These are phyloP conservation scores for Aspergillus nanangensis DNA, from an alignment of 495 filamentous ascomycete species.

Conservation along the genomic window DNA sequence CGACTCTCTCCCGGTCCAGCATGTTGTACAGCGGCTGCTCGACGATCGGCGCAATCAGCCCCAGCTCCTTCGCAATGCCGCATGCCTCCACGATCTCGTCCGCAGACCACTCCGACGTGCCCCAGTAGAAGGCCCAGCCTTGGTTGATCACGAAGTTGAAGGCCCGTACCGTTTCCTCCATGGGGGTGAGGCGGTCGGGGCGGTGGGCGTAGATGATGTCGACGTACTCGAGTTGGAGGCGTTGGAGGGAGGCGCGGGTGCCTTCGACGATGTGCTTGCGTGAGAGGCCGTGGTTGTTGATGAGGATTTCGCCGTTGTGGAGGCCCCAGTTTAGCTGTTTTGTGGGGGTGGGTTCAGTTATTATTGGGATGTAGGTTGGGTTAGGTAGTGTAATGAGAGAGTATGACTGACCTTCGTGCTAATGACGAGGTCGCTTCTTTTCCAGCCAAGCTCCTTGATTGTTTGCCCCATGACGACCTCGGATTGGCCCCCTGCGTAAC, in stretches of 20 bases:
- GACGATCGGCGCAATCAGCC: constrained; percentile 74
- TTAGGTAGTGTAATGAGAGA: too few species aligned
- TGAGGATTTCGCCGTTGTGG: constrained; percentile 55
- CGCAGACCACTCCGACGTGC: constrained; percentile 82
- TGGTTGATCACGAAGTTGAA: constrained; percentile 78
- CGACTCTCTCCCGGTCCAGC: constrained; percentile 65
- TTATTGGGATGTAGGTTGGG: too few species aligned
- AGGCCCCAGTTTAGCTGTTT: constrained; percentile 62
- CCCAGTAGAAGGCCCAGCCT: constrained; percentile 87
- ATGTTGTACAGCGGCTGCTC: constrained; percentile 88
- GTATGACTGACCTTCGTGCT: constrained; percentile 63
- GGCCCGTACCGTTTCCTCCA: constrained; percentile 80
- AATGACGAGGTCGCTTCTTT: constrained; percentile 76
- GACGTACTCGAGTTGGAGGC: constrained; percentile 66
- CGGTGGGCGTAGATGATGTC: constrained; percentile 84
- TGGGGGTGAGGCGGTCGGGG: constrained; percentile 76
- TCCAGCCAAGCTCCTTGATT: constrained; percentile 58
- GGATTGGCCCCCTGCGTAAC: constrained; percentile 62
- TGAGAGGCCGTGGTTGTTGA: constrained; percentile 74
- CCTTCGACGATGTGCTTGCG: constrained; percentile 83
- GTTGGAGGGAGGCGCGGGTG: constrained; percentile 55
- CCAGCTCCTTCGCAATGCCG: constrained; percentile 65
- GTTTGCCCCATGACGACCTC: constrained; percentile 73
- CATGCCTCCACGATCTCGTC: constrained; percentile 76
- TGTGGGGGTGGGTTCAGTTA: not conserved